Evolutionary conservation across 495 filamentous ascomycete species (phyloP).

Genomic region (Xylaria sp.): DNA sequence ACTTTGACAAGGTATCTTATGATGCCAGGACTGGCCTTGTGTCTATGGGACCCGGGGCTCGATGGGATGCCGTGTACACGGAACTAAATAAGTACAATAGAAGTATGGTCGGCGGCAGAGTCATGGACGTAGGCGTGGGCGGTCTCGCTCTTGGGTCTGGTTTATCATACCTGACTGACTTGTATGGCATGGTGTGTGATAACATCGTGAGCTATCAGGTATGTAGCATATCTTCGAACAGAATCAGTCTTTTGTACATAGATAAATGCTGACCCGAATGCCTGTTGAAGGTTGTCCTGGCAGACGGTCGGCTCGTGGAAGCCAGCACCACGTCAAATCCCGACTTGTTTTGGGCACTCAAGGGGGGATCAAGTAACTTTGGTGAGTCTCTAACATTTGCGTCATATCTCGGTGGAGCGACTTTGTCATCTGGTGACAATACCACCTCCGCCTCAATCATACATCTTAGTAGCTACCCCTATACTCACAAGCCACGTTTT

Average conservation of each 20-base stretch:
- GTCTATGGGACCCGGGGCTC: constrained; percentile 34
- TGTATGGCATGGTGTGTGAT: constrained; percentile 58
- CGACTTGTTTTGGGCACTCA: constrained; percentile 61
- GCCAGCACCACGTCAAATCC: constrained; percentile 21
- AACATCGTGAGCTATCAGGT: constrained; percentile 61
- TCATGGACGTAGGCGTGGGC: constrained; percentile 43
- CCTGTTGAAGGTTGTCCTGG: constrained; percentile 17
- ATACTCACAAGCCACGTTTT: constrained; percentile 30
- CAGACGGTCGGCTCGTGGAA: constrained; percentile 1
- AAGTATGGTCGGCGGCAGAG: constrained; percentile 43
- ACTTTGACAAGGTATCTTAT: constrained; percentile 31
- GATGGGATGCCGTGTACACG: constrained; percentile 43
- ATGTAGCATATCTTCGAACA: neutral
- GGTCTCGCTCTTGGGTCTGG: constrained; percentile 47
- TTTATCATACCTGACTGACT: constrained; percentile 30
- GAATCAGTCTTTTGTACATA: too few relatives aligned
- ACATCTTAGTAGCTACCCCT: too few relatives aligned
- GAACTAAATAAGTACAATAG: constrained; percentile 39
- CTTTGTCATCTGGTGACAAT: too few relatives aligned
- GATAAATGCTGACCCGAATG: too few relatives aligned
- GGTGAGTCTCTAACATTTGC: constrained; percentile 43
- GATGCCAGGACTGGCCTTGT: constrained; percentile 26
- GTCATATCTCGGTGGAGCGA: too few relatives aligned
- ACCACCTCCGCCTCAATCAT: too few relatives aligned
- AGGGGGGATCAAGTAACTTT: constrained; percentile 57